Conservation (phyloP, 2,329 filamentous ascomycete genomes). For the Alternaria atra region DNA sequence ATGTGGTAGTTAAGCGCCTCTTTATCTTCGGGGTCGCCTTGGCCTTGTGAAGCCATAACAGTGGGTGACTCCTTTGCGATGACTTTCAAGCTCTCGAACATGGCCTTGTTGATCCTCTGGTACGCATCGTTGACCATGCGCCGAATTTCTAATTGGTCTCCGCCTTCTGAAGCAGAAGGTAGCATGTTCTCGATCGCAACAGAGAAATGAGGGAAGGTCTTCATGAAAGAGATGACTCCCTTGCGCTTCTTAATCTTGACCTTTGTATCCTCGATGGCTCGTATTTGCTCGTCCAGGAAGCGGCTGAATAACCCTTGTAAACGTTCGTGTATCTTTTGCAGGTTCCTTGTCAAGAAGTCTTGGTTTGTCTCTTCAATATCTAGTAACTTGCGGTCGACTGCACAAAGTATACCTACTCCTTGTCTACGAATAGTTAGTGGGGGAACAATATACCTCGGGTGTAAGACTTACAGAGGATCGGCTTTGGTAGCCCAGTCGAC, state of each 20-base stretch:
- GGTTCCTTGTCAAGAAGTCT: slow-evolving; percentile 81
- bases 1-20: slow-evolving; percentile 98
- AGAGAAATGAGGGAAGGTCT: slow-evolving; percentile 89
- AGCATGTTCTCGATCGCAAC: slow-evolving; percentile 85
- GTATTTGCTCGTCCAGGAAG: slow-evolving; percentile 94
- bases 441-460: too few species aligned
- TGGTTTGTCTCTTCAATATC: slow-evolving; percentile 90
- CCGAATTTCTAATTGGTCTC: slow-evolving; percentile 71
- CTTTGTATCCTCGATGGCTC: slow-evolving; percentile 96
- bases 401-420: slow-evolving; percentile 85
- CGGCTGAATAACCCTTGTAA: slow-evolving; percentile 81
- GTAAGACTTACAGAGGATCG: slow-evolving; percentile 77
- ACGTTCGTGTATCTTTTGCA: slow-evolving; percentile 80
- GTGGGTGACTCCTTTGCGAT: slow-evolving; percentile 78
- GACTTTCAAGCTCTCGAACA: slow-evolving; percentile 97
- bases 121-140: slow-evolving; percentile 87
- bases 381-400: slow-evolving; percentile 79
- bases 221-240: slow-evolving; percentile 94
- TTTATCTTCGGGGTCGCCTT: slow-evolving; percentile 82
- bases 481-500: slow-evolving; percentile 83
- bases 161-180: slow-evolving; percentile 58
- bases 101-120: slow-evolving; percentile 85
- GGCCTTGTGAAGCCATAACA: slow-evolving; percentile 61
- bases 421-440: slow-evolving; percentile 65
- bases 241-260: slow-evolving; percentile 99